phyloP scores from a whole-genome alignment of 176 grass and related monocot genomes.

The Pontederia crassipes region DNA sequence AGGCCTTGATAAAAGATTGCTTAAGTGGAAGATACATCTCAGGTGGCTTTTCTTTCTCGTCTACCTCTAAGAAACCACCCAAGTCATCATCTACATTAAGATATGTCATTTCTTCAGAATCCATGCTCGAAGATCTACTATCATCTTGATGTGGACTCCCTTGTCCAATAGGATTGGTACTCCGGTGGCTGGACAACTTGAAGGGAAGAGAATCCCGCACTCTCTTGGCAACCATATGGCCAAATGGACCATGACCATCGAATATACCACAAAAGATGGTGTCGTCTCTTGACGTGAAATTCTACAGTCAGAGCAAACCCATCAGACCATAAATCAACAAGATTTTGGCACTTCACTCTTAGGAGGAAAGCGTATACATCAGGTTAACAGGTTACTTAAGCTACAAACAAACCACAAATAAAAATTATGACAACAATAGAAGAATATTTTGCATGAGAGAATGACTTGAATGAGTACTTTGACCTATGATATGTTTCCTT shows the following conservation, averaged over 20 bases:
- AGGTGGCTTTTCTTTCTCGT: constrained; percentile 52
- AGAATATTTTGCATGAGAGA: constrained; percentile 53
- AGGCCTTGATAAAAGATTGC: constrained; percentile 81
- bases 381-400: too few species aligned
- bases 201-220: constrained; percentile 21
- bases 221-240: constrained; percentile 23
- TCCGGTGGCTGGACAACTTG: constrained; percentile 39
- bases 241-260: constrained; percentile 19
- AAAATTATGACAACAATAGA: too few species aligned
- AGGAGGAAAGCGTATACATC: not conserved
- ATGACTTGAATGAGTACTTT: constrained; percentile 12
- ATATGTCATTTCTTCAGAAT: constrained; percentile 63
- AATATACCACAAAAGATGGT: constrained; percentile 17
- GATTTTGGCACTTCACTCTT: not conserved
- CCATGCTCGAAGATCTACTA: constrained; percentile 47
- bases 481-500: too few species aligned
- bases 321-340: not conserved
- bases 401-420: too few species aligned
- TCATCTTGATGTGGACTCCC: constrained; percentile 55
- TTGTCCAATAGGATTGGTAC: constrained; percentile 27
- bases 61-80: constrained; percentile 41
- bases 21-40: constrained; percentile 87
- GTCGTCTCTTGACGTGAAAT: constrained; percentile 7
- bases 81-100: constrained; percentile 61
- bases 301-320: constrained; percentile 2